Percentiles rank a stretch among this genome's conserved stretches.
Conservation (phyloP, 768 basidiomycete species). For the Termitomyces titanicus region DNA sequence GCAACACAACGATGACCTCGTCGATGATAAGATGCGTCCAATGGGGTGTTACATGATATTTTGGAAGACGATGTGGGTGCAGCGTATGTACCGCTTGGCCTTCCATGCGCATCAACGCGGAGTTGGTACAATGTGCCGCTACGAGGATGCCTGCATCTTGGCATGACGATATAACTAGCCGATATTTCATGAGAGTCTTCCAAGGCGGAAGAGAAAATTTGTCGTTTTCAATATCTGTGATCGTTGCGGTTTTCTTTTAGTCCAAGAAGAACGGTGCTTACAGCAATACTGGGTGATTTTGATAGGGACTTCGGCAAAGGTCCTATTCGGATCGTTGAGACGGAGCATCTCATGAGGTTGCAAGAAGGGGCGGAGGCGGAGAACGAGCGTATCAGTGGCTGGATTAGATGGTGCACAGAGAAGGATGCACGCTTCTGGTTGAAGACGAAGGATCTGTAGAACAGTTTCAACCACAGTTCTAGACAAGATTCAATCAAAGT, state of each 20-base stretch:
- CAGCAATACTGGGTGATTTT: conserved; percentile 46
- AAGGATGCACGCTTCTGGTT: conserved; percentile 43
- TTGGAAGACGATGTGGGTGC: conserved; percentile 32
- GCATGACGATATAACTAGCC: conserved; percentile 45
- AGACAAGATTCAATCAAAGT: background rate
- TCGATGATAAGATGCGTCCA: conserved; percentile 54
- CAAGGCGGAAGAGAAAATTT: conserved; percentile 43
- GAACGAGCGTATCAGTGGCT: conserved; percentile 46
- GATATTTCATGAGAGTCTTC: conserved; percentile 41
- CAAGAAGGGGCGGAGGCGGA: conserved; percentile 34
- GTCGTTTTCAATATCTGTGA: conserved; percentile 41
- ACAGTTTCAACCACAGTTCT: conserved; percentile 50
- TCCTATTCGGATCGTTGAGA: conserved; percentile 45
- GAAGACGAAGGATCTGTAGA: conserved; percentile 43
- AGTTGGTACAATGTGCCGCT: conserved; percentile 42
- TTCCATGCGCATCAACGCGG: conserved; percentile 35
- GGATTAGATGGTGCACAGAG: conserved; percentile 50
- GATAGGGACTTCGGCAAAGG: conserved; percentile 46
- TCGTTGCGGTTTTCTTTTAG: background rate
- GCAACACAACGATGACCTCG: conserved; percentile 28
- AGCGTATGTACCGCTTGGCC: conserved; percentile 30
- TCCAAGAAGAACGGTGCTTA: conserved; percentile 20
- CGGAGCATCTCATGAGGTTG: conserved; percentile 42
- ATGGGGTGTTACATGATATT: conserved; percentile 35
- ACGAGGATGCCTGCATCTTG: conserved; percentile 43